These are phyloP conservation scores for Cicer chorassanicum DNA, from an alignment of 306 rosid species.

Conservation along the genomic window DNA sequence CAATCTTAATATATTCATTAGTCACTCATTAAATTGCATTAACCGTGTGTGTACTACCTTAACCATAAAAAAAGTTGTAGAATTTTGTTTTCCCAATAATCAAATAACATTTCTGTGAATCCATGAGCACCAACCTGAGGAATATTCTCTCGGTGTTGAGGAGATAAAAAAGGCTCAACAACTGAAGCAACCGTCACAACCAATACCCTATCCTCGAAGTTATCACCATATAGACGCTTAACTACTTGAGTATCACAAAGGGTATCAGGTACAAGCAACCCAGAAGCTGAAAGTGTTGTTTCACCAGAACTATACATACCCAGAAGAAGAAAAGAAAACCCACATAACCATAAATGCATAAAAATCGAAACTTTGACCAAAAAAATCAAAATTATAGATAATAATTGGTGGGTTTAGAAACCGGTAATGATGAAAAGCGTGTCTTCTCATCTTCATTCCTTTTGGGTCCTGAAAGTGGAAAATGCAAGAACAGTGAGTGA, in stretches of 20 bases:
- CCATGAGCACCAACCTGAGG: constrained; percentile 58
- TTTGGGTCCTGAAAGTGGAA: constrained; percentile 77
- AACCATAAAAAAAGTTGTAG: no score
- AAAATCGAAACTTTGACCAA: constrained; percentile 8
- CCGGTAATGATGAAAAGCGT: constrained; percentile 93
- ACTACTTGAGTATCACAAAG: constrained; percentile 66
- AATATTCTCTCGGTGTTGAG: constrained; percentile 60
- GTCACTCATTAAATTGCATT: no score
- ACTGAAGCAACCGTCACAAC: constrained; percentile 82
- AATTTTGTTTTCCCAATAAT: no score
- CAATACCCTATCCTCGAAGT: constrained; percentile 57
- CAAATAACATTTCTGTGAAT: background rate
- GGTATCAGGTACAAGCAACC: constrained; percentile 69
- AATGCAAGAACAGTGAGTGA: constrained; percentile 11
- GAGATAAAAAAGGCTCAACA: constrained; percentile 86
- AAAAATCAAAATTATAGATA: background rate
- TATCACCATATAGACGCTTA: constrained; percentile 50
- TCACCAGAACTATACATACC: constrained; percentile 75
- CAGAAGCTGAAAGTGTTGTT: constrained; percentile 96
- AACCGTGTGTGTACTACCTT: no score
- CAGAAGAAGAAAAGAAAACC: constrained; percentile 31
- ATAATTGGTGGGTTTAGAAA: constrained; percentile 35
- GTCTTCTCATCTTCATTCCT: constrained; percentile 91
- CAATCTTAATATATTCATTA: no score
- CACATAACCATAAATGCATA: background rate